These are phyloP conservation scores for Rutstroemia sydowiana DNA, from an alignment of 2,329 filamentous ascomycete genomes.

Conservation along the genomic window DNA sequence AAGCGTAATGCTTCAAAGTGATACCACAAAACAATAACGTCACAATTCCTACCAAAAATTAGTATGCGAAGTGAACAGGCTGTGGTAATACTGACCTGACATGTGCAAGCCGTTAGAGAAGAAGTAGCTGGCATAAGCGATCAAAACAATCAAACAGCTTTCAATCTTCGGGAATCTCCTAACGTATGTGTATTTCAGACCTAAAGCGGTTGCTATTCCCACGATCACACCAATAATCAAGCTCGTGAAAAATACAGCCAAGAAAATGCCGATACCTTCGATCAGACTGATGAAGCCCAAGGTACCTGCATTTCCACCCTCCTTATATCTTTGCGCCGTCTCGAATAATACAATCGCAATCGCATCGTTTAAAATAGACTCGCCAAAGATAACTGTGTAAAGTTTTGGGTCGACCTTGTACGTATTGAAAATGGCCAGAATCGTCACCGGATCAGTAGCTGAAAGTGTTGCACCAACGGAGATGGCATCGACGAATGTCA, in stretches of 20 bases:
- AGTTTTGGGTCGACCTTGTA: slow-evolving; percentile 99
- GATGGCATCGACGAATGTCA: slow-evolving; percentile 92
- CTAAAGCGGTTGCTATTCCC: slow-evolving; percentile 77
- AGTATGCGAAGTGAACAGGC: slow-evolving; percentile 2
- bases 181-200: slow-evolving; percentile 91
- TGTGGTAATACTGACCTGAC: slow-evolving; percentile 62
- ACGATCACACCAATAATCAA: slow-evolving; percentile 82
- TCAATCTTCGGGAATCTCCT: slow-evolving; percentile 92
- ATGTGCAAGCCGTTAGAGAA: slow-evolving; percentile 93
- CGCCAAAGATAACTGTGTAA: slow-evolving; percentile 97
- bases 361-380: slow-evolving; percentile 96
- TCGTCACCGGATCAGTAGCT: slow-evolving; percentile 94
- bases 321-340: slow-evolving; percentile 87
- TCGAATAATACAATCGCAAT: slow-evolving; percentile 98
- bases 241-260: slow-evolving; percentile 93
- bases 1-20: slow-evolving; percentile 96
- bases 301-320: slow-evolving; percentile 59
- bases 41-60: slow-evolving; percentile 53
- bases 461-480: slow-evolving; percentile 94
- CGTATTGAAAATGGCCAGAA: slow-evolving; percentile 96
- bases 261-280: slow-evolving; percentile 87
- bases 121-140: slow-evolving; percentile 95
- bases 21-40: slow-evolving; percentile 96
- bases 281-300: slow-evolving; percentile 77
- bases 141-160: slow-evolving; percentile 86